Evolutionary conservation across 257 asterid species (phyloP).

Genomic region (Capsicum rhomboideum): DNA sequence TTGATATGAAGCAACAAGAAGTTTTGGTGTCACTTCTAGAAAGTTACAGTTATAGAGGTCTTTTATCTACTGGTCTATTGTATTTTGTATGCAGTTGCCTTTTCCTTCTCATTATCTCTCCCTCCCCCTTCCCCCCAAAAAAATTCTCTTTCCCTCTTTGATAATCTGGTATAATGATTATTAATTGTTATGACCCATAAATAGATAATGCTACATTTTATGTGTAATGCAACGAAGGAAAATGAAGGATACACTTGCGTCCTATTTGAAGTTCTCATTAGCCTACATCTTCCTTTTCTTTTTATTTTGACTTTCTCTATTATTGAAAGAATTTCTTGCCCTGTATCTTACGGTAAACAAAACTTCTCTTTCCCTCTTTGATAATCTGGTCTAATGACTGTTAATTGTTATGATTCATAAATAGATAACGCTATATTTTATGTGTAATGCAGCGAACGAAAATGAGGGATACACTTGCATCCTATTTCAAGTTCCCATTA

Average conservation of each 20-base stretch:
- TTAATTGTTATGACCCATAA: not conserved
- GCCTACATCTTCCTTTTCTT: not conserved
- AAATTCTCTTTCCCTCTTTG: not conserved
- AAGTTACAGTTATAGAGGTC: not conserved
- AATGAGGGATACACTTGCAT: not conserved
- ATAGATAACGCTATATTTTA: not conserved
- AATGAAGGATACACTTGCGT: not conserved
- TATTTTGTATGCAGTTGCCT: not conserved
- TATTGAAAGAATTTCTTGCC: not conserved
- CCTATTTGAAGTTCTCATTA: not conserved
- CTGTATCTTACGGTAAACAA: too few species aligned
- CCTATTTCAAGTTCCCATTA: not conserved
- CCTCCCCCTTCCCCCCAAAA: not conserved
- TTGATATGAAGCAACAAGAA: not conserved
- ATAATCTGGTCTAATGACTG: too few species aligned
- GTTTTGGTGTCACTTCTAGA: not conserved
- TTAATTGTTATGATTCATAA: not conserved
- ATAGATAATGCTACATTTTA: not conserved
- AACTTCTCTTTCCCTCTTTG: not conserved
- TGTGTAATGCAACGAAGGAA: not conserved
- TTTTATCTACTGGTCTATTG: not conserved
- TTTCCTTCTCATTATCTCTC: not conserved
- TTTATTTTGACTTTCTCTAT: not conserved
- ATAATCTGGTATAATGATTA: too few species aligned
- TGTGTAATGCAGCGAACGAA: not conserved